phyloP scores from a whole-genome alignment of 495 filamentous ascomycete species.

The Aspergillus coremiiformis region DNA sequence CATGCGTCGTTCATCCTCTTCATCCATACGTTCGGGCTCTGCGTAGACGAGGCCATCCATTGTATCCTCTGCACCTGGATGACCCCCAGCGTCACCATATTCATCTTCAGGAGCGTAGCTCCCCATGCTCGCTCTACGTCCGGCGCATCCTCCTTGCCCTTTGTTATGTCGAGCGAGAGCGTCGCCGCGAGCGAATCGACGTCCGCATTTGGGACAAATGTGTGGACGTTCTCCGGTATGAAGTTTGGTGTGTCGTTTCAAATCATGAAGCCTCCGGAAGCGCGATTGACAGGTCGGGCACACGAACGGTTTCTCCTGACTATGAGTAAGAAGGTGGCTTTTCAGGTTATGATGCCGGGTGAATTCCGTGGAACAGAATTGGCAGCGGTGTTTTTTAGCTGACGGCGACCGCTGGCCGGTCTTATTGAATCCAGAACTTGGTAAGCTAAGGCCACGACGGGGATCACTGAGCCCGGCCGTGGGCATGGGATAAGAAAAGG shows the following conservation, averaged over 20 bases:
- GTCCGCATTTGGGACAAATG: conserved; percentile 85
- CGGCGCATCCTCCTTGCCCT: conserved; percentile 91
- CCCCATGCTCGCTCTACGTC: conserved; percentile 77
- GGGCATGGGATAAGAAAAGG: conserved; percentile 48
- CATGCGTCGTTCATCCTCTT: conserved; percentile 50
- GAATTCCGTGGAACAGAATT: conserved; percentile 92
- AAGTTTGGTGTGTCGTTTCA: conserved; percentile 93
- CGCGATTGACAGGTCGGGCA: conserved; percentile 83
- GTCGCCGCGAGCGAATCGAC: conserved; percentile 92
- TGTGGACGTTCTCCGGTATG: conserved; percentile 96
- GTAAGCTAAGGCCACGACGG: conserved; percentile 67
- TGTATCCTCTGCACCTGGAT: conserved; percentile 52
- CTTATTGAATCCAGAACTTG: conserved; percentile 56
- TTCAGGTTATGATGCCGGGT: conserved; percentile 99
- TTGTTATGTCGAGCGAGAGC: conserved; percentile 92
- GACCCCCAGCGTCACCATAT: conserved; percentile 42
- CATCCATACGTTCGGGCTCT: conserved; percentile 56
- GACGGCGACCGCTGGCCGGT: conserved; percentile 62
- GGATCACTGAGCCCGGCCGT: conserved; percentile 39
- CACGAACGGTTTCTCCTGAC: conserved; percentile 94
- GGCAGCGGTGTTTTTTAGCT: conserved; percentile 89
- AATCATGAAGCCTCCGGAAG: conserved; percentile 86
- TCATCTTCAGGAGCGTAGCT: conserved; percentile 79
- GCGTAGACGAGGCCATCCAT: conserved; percentile 74
- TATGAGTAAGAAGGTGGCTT: conserved; percentile 94